These are phyloP conservation scores for Ramalina intermedia DNA, from an alignment of 495 filamentous ascomycete genomes.

Conservation along the genomic window DNA sequence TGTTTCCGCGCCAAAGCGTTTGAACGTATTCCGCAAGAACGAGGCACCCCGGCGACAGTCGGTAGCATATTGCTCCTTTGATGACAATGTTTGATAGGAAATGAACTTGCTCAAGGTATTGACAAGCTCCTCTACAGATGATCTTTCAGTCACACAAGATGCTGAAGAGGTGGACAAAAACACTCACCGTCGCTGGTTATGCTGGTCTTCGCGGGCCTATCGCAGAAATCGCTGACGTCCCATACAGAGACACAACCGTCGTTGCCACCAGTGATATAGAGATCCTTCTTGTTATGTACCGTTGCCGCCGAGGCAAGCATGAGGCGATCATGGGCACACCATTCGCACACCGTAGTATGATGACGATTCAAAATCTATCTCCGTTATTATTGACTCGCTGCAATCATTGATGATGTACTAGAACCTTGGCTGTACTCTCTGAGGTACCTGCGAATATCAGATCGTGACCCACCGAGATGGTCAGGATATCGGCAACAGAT, in stretches of 20 bases:
- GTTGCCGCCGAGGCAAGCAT: constrained; percentile 77
- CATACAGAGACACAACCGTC: constrained; percentile 80
- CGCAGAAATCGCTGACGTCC: constrained; percentile 52
- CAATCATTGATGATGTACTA: not conserved
- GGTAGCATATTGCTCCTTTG: constrained; percentile 63
- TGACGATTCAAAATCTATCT: constrained; percentile 69
- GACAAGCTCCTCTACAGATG: constrained; percentile 54
- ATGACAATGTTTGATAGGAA: constrained; percentile 79
- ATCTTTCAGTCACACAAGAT: constrained; percentile 1
- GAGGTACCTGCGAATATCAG: constrained; percentile 73
- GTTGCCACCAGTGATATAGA: constrained; percentile 90
- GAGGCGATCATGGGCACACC: constrained; percentile 75
- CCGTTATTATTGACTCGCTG: constrained; percentile 21
- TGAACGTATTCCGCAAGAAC: constrained; percentile 77
- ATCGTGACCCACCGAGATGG: constrained; percentile 67
- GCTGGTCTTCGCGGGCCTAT: constrained; percentile 25
- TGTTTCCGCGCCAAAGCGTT: constrained; percentile 75
- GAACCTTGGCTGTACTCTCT: constrained; percentile 67
- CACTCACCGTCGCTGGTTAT: constrained; percentile 45
- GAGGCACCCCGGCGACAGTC: constrained; percentile 89
- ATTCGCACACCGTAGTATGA: constrained; percentile 68
- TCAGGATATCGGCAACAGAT: constrained; percentile 72
- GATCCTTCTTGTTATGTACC: constrained; percentile 46
- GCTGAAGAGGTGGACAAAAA: not conserved
- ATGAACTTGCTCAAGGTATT: constrained; percentile 72